Conservation (phyloP, 2,329 filamentous ascomycete genomes). For the Pestalotiopsis sp. region DNA sequence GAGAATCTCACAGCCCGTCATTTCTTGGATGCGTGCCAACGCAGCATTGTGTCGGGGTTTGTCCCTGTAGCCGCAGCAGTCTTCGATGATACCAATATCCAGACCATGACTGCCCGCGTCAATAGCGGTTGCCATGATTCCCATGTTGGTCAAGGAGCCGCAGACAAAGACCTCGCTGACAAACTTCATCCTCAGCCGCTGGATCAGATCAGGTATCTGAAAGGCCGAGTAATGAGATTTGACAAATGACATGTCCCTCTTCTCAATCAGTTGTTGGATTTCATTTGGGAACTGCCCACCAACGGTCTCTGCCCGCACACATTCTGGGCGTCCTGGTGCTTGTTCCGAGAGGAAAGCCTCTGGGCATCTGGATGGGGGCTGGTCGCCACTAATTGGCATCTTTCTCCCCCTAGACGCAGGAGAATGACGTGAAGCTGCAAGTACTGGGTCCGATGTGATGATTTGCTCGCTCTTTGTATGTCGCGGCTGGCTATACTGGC, state of each 20-base stretch:
- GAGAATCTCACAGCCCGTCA: slow-evolving; percentile 72
- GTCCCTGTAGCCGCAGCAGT: slow-evolving; percentile 83
- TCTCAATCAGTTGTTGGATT: slow-evolving; percentile 47
- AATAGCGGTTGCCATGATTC: slow-evolving; percentile 87
- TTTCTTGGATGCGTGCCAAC: slow-evolving; percentile 69
- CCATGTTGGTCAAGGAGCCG: slow-evolving; percentile 83
- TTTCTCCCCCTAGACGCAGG: slow-evolving; percentile 24
- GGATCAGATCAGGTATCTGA: slow-evolving; percentile 71
- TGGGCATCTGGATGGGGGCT: slow-evolving; percentile 22
- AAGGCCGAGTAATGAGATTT: slow-evolving; percentile 93
- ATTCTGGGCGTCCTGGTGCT: slow-evolving; percentile 34
- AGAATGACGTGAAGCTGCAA: slow-evolving; percentile 14
- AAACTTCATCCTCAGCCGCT: slow-evolving; percentile 79
- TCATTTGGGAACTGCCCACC: slow-evolving; percentile 48
- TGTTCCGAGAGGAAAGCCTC: slow-evolving; percentile 44
- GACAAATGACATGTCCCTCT: slow-evolving; percentile 52
- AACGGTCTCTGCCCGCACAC: slow-evolving; percentile 45
- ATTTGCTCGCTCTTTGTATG: slow-evolving; percentile 57
- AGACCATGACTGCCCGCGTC: slow-evolving; percentile 89
- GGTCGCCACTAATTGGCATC: slow-evolving; percentile 29
- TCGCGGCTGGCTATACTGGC: slow-evolving; percentile 68
- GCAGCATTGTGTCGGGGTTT: slow-evolving; percentile 71
- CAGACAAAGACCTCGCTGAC: slow-evolving; percentile 90
- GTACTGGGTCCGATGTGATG: slow-evolving; percentile 40
- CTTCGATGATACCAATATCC: slow-evolving; percentile 82